Base-by-base conservation (phyloP, 768 basidiomycete genomes). In the Peribolospora baueri region DNA sequence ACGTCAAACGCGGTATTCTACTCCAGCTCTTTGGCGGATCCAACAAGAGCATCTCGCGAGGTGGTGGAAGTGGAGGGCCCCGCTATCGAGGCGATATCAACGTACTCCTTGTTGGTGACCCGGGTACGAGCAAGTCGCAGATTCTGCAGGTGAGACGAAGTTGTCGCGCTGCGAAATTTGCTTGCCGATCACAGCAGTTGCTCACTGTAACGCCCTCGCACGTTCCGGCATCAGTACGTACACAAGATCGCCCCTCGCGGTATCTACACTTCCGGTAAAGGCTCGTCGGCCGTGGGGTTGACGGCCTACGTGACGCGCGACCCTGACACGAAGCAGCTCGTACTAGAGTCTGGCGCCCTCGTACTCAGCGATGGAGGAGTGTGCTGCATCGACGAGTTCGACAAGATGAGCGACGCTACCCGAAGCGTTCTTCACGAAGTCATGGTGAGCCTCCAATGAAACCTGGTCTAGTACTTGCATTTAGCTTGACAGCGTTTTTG, bases 241-340 rank as follows among this genome's bases (percentile, higher is more conserved):
- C 90, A 98, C 70, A 91, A 95, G 70, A 88, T 98, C 58, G 91
- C 93, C 0, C 93, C 93, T 42, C 76, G 93, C 56, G 93, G 93
- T 42, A 91, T 98, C 6, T 98, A 86, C 68, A 85, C 93, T 0
- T 93, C 88, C 3, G 93, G 93, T 7, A 97, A 97, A 67, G 90
- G 93, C 14, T 95, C 90, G 5, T 95, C 91, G 0, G 93, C 93
- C 13, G 93, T 98, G 57, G 93, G 93, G 76, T 71, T 98, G 62
- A 98, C 93, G 1, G 93, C 93, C 0, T 98, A 98, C 67, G 84
- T 98, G 41, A 98, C 93, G 38, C 78, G 93, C 50, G 93, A 98
- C 68, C 88, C 91, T 2, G 93, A 98, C 67, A 86, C 87, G 42
- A 97, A 93, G 69, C 93, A 97, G 64, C 78, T 98, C 38, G 93